Percentiles rank a stretch among this genome's conserved stretches.
Conservation (phyloP, 2,329 filamentous ascomycete genomes). For the Hypomyces perniciosus region DNA sequence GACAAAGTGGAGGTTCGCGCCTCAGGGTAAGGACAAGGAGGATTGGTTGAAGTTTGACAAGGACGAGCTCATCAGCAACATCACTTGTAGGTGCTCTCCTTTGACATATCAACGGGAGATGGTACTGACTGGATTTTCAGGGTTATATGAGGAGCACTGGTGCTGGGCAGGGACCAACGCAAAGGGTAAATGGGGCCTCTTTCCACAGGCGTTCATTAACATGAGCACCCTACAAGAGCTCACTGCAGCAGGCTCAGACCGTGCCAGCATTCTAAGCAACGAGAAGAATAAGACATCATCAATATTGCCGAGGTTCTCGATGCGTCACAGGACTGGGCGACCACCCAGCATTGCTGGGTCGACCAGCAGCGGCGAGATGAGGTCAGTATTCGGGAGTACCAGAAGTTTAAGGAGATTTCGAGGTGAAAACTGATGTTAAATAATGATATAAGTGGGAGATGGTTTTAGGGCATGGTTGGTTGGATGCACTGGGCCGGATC, state of each 20-base stretch:
- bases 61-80: constrained; percentile 62
- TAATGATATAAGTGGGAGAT: constrained; percentile 1
- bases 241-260: constrained; percentile 20
- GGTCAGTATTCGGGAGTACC: constrained; percentile 13
- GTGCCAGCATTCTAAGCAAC: constrained; percentile 26
- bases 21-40: constrained; percentile 37
- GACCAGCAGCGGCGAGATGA: constrained; percentile 26
- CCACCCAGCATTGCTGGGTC: constrained; percentile 30
- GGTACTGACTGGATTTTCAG: constrained; percentile 22
- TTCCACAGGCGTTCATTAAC: constrained; percentile 46
- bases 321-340: constrained; percentile 25
- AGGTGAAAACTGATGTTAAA: constrained; percentile 7
- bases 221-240: constrained; percentile 37
- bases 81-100: constrained; percentile 41
- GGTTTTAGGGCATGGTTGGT: background rate
- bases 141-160: constrained; percentile 45
- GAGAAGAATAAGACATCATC: constrained; percentile 30
- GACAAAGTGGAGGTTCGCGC: constrained; percentile 48
- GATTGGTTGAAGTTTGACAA: constrained; percentile 59
- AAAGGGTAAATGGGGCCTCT: constrained; percentile 48
- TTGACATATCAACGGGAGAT: background rate
- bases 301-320: constrained; percentile 31
- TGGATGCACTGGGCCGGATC: too few species aligned
- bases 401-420: constrained; percentile 5
- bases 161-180: constrained; percentile 50